Evolutionary conservation across 345 rosid genomes (phyloP).

Genomic region (Melaleuca quinquenervia): DNA sequence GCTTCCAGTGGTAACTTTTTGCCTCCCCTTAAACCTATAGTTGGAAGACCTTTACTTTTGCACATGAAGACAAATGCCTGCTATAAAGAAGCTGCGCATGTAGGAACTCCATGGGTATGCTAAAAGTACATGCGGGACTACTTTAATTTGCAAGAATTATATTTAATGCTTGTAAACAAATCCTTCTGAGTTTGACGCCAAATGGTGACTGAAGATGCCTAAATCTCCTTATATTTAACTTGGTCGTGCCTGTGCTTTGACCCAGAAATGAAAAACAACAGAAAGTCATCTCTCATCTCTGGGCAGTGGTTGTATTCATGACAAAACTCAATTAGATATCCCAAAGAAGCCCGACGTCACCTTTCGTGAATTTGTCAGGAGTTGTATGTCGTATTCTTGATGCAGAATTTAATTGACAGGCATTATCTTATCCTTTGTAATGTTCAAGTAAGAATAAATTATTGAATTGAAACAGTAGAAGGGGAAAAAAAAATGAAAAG

Average conservation of each 20-base stretch:
- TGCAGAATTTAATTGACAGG: background rate
- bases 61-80: background rate
- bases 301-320: background rate
- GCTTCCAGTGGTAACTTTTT: constrained; percentile 28
- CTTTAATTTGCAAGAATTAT: background rate
- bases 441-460: background rate
- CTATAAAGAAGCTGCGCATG: background rate
- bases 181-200: background rate
- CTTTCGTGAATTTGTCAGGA: background rate
- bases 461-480: background rate
- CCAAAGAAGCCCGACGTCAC: background rate
- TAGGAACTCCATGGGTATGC: background rate
- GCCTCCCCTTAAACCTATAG: background rate
- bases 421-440: background rate
- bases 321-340: background rate
- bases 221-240: background rate
- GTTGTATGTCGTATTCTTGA: background rate
- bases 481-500: background rate
- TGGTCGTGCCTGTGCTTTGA: background rate
- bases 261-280: background rate
- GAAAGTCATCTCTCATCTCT: background rate
- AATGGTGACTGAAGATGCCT: background rate
- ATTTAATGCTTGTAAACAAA: background rate
- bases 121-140: background rate
- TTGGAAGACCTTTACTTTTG: background rate